Base-by-base conservation (phyloP, 2,329 filamentous ascomycete species). In the Rhynchosporium agropyri region DNA sequence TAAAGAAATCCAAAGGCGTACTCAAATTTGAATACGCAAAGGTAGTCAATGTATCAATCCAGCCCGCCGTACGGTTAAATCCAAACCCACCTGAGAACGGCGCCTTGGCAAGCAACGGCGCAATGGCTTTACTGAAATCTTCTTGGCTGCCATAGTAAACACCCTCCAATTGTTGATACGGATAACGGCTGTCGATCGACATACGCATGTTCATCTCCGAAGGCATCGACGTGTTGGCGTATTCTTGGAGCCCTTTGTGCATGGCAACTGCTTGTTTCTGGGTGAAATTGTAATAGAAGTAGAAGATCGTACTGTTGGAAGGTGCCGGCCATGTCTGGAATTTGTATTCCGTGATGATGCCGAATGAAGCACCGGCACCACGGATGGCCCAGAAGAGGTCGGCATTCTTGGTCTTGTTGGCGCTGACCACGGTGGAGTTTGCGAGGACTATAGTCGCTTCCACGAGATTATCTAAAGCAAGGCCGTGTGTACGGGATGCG, bases 311-410 rank as follows among this genome's bases (percentile, higher is more conserved):
- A 40, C 62, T 66, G 8, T 53, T 46, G 26, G 40, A 56, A 1
- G 85, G 84, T 60, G 84, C 83, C 0, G 80, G 78, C 33, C 84
- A 81, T 0, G 85, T 88, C 65, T 77, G 63, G 49, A 70, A 67
- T 59, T 63, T 66, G 8, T 75, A 67, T 55, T 72, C 60, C 0
- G 73, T 74, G 20, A 76, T 65, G 26, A 77, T 63, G 1, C 75
- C 74, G 49, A 75, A 76, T 54, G 71, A 72, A 15, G 74, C 72
- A 20, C 71, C 73, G 10, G 74, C 74, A 4, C 73, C 74, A 13
- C 72, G 70, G 28, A 76, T 66, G 0, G 70, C 75, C 80, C 79
- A 83, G 71, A 82, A 83, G 3, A 83, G 73, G 51, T 83, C 80
- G 0, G 71, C 31, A 43, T 85, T 78, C 0, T 70, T 69, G 1